Evolutionary conservation across 345 rosid species (phyloP), one percentile per base, ranked within the genome.

Genomic region (Rhizophora apiculata): DNA sequence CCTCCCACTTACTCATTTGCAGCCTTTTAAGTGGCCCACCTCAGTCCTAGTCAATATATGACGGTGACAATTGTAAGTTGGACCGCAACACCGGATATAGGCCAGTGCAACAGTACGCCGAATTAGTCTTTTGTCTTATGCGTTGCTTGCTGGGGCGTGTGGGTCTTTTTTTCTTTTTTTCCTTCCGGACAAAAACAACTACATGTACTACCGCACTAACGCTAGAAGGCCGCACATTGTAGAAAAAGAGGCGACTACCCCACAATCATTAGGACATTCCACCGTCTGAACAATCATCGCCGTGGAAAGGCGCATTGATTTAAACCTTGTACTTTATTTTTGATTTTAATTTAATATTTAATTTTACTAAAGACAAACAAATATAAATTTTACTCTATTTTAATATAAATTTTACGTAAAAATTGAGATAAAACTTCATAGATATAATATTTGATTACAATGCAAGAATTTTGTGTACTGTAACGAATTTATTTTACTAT

Each of bases 1-100:
- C 39, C 49, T 43, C 20, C 15, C 26, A 32, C 59, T 22, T 59
- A n/a, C 39, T 58, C 46, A 1, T 70, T 72, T 62, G 72, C 72
- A 76, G 67, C 72, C 69, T 69, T 64, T 60, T 65, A 63, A 32
- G 32, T 31, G 82, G 71, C 55, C 62, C 64, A 53, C 63, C 71
- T 39, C 65, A 63, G 39, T 8, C 32, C 46, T 32, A 30, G 54
- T 49, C 57, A 68, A 55, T 19, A 5, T 21, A 53, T 10, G 61
- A 63, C 9, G 24, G 61, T 53, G 80, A 72, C 77, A 49, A 52
- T 72, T 24, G 67, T 63, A 63, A 67, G 36, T 19, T 56, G 76
- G 76, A n/a, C 63, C 71, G 59, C 64, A 24, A 6, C 46, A 55
- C 57, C 22, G 70, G 57, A 62, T 30, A 19, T 46, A 9, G 53